Evolutionary conservation across 2,329 filamentous ascomycete genomes (phyloP).

Genomic region (Didymellaceae sp.): DNA sequence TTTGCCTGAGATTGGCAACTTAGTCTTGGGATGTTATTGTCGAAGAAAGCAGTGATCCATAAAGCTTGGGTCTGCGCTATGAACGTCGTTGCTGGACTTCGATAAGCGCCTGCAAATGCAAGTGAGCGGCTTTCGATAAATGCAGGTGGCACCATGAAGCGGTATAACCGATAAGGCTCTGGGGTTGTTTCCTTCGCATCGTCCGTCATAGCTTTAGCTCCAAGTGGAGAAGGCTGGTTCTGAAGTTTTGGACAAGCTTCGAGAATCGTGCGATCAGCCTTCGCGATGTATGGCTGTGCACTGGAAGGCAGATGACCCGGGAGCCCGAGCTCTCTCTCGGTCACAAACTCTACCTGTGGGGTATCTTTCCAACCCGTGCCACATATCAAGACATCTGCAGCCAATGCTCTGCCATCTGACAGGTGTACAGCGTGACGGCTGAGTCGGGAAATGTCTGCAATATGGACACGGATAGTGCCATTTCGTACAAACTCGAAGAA

Average conservation of each 20-base stretch:
- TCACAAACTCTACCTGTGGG: slow-evolving; percentile 60
- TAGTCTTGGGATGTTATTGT: slow-evolving; percentile 50
- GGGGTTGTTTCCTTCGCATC: slow-evolving; percentile 5
- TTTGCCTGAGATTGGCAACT: neutral
- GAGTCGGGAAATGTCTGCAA: slow-evolving; percentile 61
- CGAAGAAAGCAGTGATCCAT: slow-evolving; percentile 68
- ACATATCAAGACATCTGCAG: slow-evolving; percentile 60
- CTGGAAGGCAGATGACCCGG: slow-evolving; percentile 23
- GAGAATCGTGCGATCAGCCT: slow-evolving; percentile 61
- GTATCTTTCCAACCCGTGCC: slow-evolving; percentile 65
- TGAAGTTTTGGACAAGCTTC: slow-evolving; percentile 60
- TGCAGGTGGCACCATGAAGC: slow-evolving; percentile 51
- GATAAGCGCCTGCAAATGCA: slow-evolving; percentile 51
- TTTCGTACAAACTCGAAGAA: slow-evolving; percentile 64
- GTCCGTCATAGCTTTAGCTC: slow-evolving; percentile 15
- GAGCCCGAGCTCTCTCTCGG: slow-evolving; percentile 33
- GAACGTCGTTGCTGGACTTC: slow-evolving; percentile 46
- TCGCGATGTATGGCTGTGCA: slow-evolving; percentile 15
- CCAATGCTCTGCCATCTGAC: slow-evolving; percentile 52
- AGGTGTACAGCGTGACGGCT: slow-evolving; percentile 57
- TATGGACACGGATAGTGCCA: slow-evolving; percentile 61
- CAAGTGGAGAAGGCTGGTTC: slow-evolving; percentile 54
- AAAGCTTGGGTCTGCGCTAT: slow-evolving; percentile 49
- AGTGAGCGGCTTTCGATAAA: slow-evolving; percentile 44
- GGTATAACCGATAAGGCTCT: slow-evolving; percentile 53